A percentile compares a stretch with the other conserved stretches of the same genome.
These are phyloP conservation scores for Debaryomyces udenii DNA, from an alignment of 1,139 yeast genomes.

Conservation along the genomic window DNA sequence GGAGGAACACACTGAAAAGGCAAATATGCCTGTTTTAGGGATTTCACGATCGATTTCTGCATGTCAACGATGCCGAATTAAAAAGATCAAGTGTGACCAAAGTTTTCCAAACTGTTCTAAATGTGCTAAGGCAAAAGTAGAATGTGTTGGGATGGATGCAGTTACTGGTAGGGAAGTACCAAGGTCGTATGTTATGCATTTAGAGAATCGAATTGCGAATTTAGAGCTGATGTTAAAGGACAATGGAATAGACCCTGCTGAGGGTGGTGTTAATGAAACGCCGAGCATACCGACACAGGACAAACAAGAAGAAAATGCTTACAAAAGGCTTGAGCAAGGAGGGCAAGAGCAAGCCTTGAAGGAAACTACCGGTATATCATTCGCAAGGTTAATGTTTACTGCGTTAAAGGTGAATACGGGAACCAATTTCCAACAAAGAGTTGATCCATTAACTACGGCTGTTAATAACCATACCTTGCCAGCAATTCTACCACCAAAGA, in stretches of 20 bases:
- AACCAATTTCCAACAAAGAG: conserved; percentile 10
- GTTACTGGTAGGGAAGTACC: conserved; percentile 88
- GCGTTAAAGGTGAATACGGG: conserved; percentile 64
- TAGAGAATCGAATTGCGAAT: conserved; percentile 64
- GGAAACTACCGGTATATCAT: conserved; percentile 44
- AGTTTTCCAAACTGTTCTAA: conserved; percentile 76
- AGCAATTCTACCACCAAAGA: conserved; percentile 68
- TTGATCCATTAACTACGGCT: conserved; percentile 19
- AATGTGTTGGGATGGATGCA: conserved; percentile 84
- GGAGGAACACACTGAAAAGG: no score
- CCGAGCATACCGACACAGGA: not conserved
- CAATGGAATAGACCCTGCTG: conserved; percentile 39
- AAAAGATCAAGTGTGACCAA: conserved; percentile 84
- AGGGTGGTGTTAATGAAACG: not conserved
- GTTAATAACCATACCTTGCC: conserved; percentile 32
- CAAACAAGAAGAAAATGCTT: not conserved
- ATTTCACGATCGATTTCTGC: conserved; percentile 70
- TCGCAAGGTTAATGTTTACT: conserved; percentile 74
- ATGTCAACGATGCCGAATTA: conserved; percentile 77
- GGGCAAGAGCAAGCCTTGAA: not conserved
- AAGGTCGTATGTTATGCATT: conserved; percentile 71
- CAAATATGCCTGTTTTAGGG: conserved; percentile 14
- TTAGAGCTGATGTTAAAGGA: conserved; percentile 55
- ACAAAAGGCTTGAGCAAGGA: not conserved
- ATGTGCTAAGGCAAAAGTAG: conserved; percentile 67